Percentiles rank a stretch among this genome's conserved stretches.
These are phyloP conservation scores for Friedmanniomyces endolithicus DNA, from an alignment of 495 filamentous ascomycete species.

Conservation along the genomic window DNA sequence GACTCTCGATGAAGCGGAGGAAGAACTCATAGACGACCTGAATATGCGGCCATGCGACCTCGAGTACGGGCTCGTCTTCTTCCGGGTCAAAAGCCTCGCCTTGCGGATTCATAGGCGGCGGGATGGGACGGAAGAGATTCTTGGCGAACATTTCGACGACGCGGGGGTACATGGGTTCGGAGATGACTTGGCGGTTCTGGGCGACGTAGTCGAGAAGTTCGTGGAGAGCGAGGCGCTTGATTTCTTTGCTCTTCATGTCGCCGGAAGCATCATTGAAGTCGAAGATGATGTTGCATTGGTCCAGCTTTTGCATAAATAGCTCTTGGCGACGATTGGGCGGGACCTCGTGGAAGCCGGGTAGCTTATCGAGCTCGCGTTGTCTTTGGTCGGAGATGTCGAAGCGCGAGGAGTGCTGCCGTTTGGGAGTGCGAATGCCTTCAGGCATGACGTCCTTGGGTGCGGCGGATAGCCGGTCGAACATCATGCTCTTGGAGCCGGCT, in stretches of 20 bases:
- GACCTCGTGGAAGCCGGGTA: slow-evolving; percentile 98
- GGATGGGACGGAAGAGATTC: slow-evolving; percentile 94
- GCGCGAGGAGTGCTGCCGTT: slow-evolving; percentile 89
- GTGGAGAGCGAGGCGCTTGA: slow-evolving; percentile 93
- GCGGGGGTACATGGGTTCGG: slow-evolving; percentile 95
- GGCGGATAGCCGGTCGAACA: slow-evolving; percentile 84
- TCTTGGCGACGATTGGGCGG: slow-evolving; percentile 90
- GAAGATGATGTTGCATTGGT: slow-evolving; percentile 99
- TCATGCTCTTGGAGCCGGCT: slow-evolving; percentile 67
- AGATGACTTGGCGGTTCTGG: slow-evolving; percentile 96
- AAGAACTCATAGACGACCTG: slow-evolving; percentile 99
- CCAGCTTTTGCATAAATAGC: slow-evolving; percentile 99
- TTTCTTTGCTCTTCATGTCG: slow-evolving; percentile 99
- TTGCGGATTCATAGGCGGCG: slow-evolving; percentile 91
- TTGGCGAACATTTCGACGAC: slow-evolving; percentile 99
- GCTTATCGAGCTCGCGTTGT: slow-evolving; percentile 89
- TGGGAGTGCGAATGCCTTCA: slow-evolving; percentile 88
- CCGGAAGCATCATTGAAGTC: slow-evolving; percentile 98
- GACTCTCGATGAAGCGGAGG: slow-evolving; percentile 95
- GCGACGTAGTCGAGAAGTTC: slow-evolving; percentile 97
- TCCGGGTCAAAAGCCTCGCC: slow-evolving; percentile 98
- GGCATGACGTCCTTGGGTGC: slow-evolving; percentile 81
- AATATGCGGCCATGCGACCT: slow-evolving; percentile 98
- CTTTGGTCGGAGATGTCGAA: slow-evolving; percentile 91
- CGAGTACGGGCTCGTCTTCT: slow-evolving; percentile 94